These are phyloP conservation scores for Brassica napus DNA, from an alignment of 345 rosid species.

Conservation along the genomic window DNA sequence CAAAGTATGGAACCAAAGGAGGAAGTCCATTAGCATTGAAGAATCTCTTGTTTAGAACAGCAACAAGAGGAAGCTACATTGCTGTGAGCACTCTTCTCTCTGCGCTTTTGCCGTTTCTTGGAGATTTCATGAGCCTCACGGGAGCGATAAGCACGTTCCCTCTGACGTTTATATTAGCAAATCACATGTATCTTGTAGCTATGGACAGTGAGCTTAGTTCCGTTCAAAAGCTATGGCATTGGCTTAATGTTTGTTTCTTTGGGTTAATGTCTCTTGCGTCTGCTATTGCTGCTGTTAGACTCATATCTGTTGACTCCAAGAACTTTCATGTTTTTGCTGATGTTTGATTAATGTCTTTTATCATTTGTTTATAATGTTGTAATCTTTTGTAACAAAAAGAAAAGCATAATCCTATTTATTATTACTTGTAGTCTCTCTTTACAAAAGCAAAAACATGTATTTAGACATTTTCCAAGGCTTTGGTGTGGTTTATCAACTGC, in stretches of 20 bases:
- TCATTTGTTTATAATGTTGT: too few relatives aligned
- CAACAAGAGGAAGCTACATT: constrained; percentile 77
- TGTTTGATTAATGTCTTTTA: constrained; percentile 34
- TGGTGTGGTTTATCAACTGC: background rate
- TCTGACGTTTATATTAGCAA: constrained; percentile 82
- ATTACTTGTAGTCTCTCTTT: background rate
- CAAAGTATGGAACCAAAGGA: constrained; percentile 70
- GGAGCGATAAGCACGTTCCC: constrained; percentile 92
- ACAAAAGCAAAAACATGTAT: background rate
- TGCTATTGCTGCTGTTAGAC: constrained; percentile 67
- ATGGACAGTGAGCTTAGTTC: constrained; percentile 49
- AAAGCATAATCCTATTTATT: background rate
- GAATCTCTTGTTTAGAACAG: constrained; percentile 68
- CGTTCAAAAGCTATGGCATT: constrained; percentile 71
- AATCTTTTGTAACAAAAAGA: too few relatives aligned
- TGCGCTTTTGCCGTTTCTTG: constrained; percentile 85
- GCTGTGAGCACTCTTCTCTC: constrained; percentile 69
- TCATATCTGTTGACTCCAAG: constrained; percentile 76
- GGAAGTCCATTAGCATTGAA: constrained; percentile 59
- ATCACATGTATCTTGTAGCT: constrained; percentile 83
- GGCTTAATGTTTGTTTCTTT: constrained; percentile 77
- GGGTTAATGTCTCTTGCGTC: constrained; percentile 67
- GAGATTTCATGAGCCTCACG: constrained; percentile 88
- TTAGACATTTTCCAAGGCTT: background rate
- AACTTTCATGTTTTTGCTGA: constrained; percentile 83